Evolutionary conservation across 1,284 basidiomycete species (phyloP).

Genomic region (Violaceomyces palustris): DNA sequence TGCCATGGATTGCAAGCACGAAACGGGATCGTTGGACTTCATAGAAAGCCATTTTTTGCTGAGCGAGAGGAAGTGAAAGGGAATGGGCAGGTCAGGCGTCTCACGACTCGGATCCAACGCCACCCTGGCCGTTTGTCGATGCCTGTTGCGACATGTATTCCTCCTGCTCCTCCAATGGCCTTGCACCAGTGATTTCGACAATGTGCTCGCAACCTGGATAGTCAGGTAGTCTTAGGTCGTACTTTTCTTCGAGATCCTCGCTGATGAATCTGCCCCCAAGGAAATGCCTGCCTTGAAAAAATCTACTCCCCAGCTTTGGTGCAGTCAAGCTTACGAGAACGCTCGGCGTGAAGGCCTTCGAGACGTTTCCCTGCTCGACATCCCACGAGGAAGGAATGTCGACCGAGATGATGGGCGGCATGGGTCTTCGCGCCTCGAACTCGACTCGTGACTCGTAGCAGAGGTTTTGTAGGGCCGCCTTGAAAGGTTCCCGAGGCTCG

Average conservation of each 20-base stretch:
- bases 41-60: no score
- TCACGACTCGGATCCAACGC: no score
- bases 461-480: conserved; percentile 67
- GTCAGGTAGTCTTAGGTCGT: conserved; percentile 31
- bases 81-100: no score
- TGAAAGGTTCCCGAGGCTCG: conserved; percentile 76
- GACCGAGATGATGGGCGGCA: conserved; percentile 57
- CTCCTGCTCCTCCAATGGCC: conserved; percentile 13
- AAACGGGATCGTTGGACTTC: no score
- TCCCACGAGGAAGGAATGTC: conserved; percentile 97
- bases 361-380: conserved; percentile 66
- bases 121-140: no score
- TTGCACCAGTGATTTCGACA: conserved; percentile 45
- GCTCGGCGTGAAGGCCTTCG: conserved; percentile 64
- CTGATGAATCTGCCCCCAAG: conserved; percentile 87
- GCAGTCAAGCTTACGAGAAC: conserved; percentile 86
- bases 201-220: conserved; percentile 44
- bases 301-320: conserved; percentile 78
- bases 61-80: no score
- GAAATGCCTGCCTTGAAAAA: conserved; percentile 75
- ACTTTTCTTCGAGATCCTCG: conserved; percentile 26
- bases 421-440: conserved; percentile 30
- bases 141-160: no score
- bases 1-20: no score
- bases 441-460: conserved; percentile 42